Conservation (phyloP, 2,329 filamentous ascomycete genomes). For the Bipolaris oryzae region DNA sequence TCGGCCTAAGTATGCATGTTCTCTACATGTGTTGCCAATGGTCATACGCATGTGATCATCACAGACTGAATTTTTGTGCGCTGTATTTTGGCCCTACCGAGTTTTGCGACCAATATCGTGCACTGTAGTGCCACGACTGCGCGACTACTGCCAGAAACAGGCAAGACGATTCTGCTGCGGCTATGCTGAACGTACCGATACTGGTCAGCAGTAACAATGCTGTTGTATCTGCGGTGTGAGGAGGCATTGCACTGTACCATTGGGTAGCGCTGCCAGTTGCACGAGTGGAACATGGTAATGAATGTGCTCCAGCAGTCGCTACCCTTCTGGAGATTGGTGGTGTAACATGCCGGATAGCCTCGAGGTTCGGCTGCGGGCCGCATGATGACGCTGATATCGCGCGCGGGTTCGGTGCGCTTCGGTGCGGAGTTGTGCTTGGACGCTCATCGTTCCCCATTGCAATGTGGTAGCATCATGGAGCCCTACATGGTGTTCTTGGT, state of each 20-base stretch:
- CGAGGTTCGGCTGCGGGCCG: constrained; percentile 4
- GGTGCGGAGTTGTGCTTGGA: not conserved
- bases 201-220: constrained; percentile 2
- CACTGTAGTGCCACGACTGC: constrained; percentile 11
- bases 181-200: not conserved
- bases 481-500: not conserved
- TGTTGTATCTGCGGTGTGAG: not conserved
- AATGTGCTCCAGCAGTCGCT: not conserved
- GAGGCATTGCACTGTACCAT: not conserved
- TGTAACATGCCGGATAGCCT: constrained; percentile 1
- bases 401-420: not conserved
- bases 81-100: constrained; percentile 4
- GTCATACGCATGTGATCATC: constrained; percentile 8
- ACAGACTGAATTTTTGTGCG: not conserved
- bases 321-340: not conserved
- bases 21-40: constrained; percentile 13
- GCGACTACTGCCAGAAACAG: constrained; percentile 6
- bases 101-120: constrained; percentile 8
- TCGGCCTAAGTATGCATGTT: constrained; percentile 5
- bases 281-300: constrained; percentile 4
- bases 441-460: not conserved
- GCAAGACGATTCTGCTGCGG: not conserved
- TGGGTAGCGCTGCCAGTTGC: not conserved
- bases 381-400: constrained; percentile 1
- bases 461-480: not conserved